Base-by-base conservation (phyloP, 2,329 filamentous ascomycete species). In the Cytospora schulzeri region DNA sequence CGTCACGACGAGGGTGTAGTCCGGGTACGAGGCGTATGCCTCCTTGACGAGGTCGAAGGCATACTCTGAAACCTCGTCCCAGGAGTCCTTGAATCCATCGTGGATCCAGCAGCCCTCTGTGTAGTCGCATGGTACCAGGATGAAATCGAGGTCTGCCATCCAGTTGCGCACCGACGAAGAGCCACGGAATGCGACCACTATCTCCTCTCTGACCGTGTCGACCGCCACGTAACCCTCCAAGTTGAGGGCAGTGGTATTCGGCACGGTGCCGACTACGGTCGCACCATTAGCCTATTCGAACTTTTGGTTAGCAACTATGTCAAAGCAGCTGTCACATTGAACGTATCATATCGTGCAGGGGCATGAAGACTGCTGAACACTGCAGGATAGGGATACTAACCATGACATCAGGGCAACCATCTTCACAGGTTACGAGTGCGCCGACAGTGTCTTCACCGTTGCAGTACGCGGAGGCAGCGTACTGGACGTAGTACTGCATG, bases 121-220 rank as follows among this genome's bases (percentile, higher is more conserved):
- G 61, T 76, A 74, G 4, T 74, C 73, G 66, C 78, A 73, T 51
- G 63, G 19, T 45, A 72, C 60, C 69, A 77, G 72, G 12, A 74
- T 59, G 69, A 85, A 81, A 57, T 76, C 68, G 57, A 83, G 64
- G 70, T 90, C 83, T 60, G 84, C 79, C 69, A 89, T 78, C 80
- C 81, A 89, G 79, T 90, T 90, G 59, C 81, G 80, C 66, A 88
- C 69, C 52, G 83, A 85, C 65, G 75, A 74, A 57, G 83, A 85
- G 68, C 89, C 88, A 50, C 86, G 83, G 75, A 88, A 80, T 35
- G 85, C 79, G 51, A 89, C 72, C 56, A 90, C 83, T 65, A 91
- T 85, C 64, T 85, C 77, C 62, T 79, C 69, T 67, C 78, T 80
- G 28, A 71, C 72, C 22, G 76, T 67, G 71, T 88, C 85, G 26